Evolutionary conservation across 495 filamentous ascomycete genomes (phyloP), one percentile per base, ranked within the genome.

Genomic region (Pyrenopolyporus hunteri): DNA sequence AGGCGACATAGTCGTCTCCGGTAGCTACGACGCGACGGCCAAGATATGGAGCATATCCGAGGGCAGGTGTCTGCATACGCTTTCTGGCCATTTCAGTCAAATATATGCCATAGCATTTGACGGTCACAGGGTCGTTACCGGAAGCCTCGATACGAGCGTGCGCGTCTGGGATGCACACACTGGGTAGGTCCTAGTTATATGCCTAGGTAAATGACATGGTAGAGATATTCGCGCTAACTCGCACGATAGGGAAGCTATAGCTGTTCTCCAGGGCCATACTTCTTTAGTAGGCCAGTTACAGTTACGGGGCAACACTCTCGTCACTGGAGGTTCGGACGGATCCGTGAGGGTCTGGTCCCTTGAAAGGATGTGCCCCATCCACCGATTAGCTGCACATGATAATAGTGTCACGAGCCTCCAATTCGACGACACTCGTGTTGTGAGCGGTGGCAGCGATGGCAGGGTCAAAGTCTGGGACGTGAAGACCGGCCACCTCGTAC

Each of bases 31-130:
- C 66, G 97, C 94, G 2, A 96, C 91, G 1, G 94, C 94, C 9
- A 90, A 91, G 60, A 92, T 98, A 40, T 98, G 94, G 94, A 97
- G 90, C 67, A 97, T 98, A 20, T 91, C 89, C 2, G 89, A 96
- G 72, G 95, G 94, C 7, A 85, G 90, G 60, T 98, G 93, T 70
- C 76, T 97, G 25, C 84, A 93, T 28, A 97, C 91, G 3, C 79
- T 98, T 19, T 86, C 84, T n/a, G 94, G 94, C 0, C 94, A 98
- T 76, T 98, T 97, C 76, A 98, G 94, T 71, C 94, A 98, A 67
- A 98, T 98, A 50, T 98, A 98, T 68, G 95, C 94, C 8, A 96
- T 98, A 68, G 93, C 94, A 0, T 98, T 97, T 72, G 94, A 98
- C 70, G 94, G 94, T 14, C 82, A 83, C 43, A 83, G 92, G 47